phyloP scores from a whole-genome alignment of 208 protist species.

The Leishmania tropica region DNA sequence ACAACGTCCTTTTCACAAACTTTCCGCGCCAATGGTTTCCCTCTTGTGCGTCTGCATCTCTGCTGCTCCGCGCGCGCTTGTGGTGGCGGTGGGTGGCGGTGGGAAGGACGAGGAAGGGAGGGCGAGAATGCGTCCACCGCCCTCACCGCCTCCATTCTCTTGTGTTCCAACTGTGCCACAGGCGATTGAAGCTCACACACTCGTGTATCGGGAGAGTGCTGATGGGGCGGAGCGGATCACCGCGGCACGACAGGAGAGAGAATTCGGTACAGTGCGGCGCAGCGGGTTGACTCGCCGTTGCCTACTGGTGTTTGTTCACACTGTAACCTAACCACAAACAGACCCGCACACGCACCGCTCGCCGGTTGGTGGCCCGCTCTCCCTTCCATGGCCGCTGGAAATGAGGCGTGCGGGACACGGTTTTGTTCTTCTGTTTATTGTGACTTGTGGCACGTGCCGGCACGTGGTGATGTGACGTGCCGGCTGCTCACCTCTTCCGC shows the following conservation, averaged over 20 bases:
- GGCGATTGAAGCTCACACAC: not conserved
- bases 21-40: not conserved
- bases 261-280: not conserved
- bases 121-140: not conserved
- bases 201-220: not conserved
- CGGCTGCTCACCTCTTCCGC: not conserved
- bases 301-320: not conserved
- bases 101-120: not conserved
- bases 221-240: not conserved
- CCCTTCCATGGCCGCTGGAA: not conserved
- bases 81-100: not conserved
- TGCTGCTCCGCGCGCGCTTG: not conserved
- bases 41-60: not conserved
- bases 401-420: too few relatives aligned
- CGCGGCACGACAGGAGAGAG: not conserved
- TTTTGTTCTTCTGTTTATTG: not conserved
- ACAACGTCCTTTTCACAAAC: not conserved
- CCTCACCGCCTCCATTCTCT: not conserved
- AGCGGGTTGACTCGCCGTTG: not conserved
- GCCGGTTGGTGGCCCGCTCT: not conserved
- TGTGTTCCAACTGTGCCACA: not conserved
- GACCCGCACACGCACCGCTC: too few relatives aligned
- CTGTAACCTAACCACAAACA: not conserved
- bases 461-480: not conserved
- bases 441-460: not conserved